Evolutionary conservation across 1,139 yeast genomes (phyloP).

Genomic region (Debaryomyces sp.): DNA sequence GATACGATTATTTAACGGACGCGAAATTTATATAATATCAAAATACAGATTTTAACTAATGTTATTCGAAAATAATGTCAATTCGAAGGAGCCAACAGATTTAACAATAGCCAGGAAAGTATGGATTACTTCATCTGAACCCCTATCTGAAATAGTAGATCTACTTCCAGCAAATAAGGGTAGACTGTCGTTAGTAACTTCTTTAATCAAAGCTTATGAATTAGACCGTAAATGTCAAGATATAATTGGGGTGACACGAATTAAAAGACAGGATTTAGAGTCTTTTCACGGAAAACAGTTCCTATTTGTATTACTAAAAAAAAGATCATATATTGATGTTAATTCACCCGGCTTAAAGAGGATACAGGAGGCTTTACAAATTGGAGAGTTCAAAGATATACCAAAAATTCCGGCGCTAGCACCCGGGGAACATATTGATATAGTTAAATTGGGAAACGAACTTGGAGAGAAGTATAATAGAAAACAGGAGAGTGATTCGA

Average conservation of each 20-base stretch:
- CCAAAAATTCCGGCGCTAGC: neutral
- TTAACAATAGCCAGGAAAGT: constrained; percentile 17
- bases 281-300: constrained; percentile 44
- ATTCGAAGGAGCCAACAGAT: neutral
- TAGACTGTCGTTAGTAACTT: constrained; percentile 49
- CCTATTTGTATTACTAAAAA: constrained; percentile 33
- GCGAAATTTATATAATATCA: constrained; percentile 1
- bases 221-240: constrained; percentile 29
- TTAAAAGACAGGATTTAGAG: constrained; percentile 27
- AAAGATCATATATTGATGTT: constrained; percentile 19
- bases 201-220: constrained; percentile 45
- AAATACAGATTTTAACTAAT: neutral
- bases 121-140: constrained; percentile 23
- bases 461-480: neutral
- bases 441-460: constrained; percentile 3
- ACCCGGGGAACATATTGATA: neutral
- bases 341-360: constrained; percentile 4
- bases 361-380: neutral
- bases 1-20: constrained; percentile 6
- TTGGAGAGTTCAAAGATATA: neutral
- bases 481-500: constrained; percentile 2
- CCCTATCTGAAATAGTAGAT: constrained; percentile 35
- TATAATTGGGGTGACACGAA: constrained; percentile 26
- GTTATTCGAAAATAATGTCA: neutral
- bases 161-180: constrained; percentile 55